Conservation (phyloP, 345 rosid species). For the Arabidopsis thaliana region TAIR10.1 NC_003076.8:17551501-17552000, state of each 20-base stretch:
- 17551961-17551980: not conserved
- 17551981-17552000: constrained; percentile 17
- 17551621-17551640: constrained; percentile 9
- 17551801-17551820: constrained; percentile 67
- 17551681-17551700: not conserved
- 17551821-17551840: constrained; percentile 50
- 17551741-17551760: constrained; percentile 23
- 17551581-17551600: constrained; percentile 3
- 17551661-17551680: constrained; percentile 21
- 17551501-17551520: not conserved
- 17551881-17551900: constrained; percentile 49
- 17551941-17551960: constrained; percentile 2
- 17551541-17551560: constrained; percentile 6
- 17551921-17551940: constrained; percentile 23
- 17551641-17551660: constrained; percentile 26
- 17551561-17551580: constrained; percentile 6
- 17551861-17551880: constrained; percentile 45
- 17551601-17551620: not conserved
- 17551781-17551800: constrained; percentile 69
- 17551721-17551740: constrained; percentile 40
- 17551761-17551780: constrained; percentile 37
- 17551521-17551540: constrained; percentile 16
- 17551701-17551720: constrained; percentile 26
- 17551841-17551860: constrained; percentile 21
- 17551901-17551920: constrained; percentile 45